A percentile compares a stretch with the other conserved stretches of the same genome.
These are phyloP conservation scores for Lithohypha guttulata DNA, from an alignment of 2,329 filamentous ascomycete species.

Conservation along the genomic window DNA sequence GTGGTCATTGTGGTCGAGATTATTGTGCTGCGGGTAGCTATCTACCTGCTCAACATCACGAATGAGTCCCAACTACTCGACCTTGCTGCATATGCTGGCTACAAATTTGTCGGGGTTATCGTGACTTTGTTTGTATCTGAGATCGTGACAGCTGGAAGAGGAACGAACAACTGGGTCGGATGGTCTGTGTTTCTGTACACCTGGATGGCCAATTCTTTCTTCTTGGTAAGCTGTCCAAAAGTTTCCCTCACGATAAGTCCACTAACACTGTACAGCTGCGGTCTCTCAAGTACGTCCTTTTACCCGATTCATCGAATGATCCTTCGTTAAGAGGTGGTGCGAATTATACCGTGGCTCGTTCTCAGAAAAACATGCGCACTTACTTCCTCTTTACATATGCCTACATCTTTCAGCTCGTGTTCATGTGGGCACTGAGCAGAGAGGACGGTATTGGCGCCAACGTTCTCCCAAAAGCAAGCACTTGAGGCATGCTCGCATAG, in stretches of 20 bases:
- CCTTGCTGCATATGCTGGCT: slow-evolving; percentile 89
- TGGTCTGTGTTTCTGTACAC: slow-evolving; percentile 87
- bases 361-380: slow-evolving; percentile 76
- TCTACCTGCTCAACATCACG: slow-evolving; percentile 85
- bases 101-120: slow-evolving; percentile 98
- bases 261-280: slow-evolving; percentile 53
- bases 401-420: slow-evolving; percentile 83
- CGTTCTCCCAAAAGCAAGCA: slow-evolving; percentile 2
- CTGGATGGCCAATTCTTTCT: slow-evolving; percentile 88
- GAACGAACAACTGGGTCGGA: slow-evolving; percentile 77
- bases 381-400: slow-evolving; percentile 92
- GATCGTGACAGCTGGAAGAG: slow-evolving; percentile 63
- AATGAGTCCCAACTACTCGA: slow-evolving; percentile 91
- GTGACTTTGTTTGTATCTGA: slow-evolving; percentile 72
- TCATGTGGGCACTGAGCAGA: slow-evolving; percentile 74
- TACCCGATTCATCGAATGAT: slow-evolving; percentile 67
- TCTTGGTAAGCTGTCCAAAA: slow-evolving; percentile 54
- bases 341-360: slow-evolving; percentile 60
- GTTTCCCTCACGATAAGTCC: slow-evolving; percentile 2
- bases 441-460: slow-evolving; percentile 29
- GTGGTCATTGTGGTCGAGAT: slow-evolving; percentile 81
- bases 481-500: slow-evolving; percentile 14
- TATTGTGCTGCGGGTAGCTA: slow-evolving; percentile 77
- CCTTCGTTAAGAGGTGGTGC: slow-evolving; percentile 47
- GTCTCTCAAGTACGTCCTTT: slow-evolving; percentile 86